Percentiles rank a stretch among this genome's conserved stretches.
Conservation (phyloP, 108 stramenopile genomes). For the Cyclotella choctawhatcheeana region DNA sequence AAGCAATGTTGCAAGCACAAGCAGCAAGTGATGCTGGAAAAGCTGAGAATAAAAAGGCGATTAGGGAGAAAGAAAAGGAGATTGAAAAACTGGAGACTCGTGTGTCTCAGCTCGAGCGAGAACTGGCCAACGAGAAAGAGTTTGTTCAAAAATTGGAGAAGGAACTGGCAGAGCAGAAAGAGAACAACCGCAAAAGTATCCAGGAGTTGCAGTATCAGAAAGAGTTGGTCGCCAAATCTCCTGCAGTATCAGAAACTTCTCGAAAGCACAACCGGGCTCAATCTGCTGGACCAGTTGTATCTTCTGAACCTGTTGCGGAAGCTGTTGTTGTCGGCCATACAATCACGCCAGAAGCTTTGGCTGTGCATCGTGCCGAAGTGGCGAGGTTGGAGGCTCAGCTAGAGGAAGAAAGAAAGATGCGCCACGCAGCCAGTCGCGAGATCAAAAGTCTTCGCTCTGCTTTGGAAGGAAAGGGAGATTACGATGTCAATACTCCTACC, state of each 20-base stretch:
- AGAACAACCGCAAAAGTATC: slow-evolving; percentile 37
- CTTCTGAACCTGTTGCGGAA: slow-evolving; percentile 43
- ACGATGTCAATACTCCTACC: slow-evolving; percentile 61
- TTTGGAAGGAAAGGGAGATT: slow-evolving; percentile 71
- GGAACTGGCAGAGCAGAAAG: slow-evolving; percentile 57
- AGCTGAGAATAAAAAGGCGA: slow-evolving; percentile 56
- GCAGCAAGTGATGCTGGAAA: slow-evolving; percentile 74
- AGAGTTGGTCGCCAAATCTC: slow-evolving; percentile 31
- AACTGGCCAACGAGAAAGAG: slow-evolving; percentile 74
- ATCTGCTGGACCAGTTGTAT: slow-evolving; percentile 14
- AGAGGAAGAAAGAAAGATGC: slow-evolving; percentile 71
- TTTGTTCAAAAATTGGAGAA: slow-evolving; percentile 73
- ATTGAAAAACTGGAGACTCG: slow-evolving; percentile 77
- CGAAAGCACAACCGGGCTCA: slow-evolving; percentile 21
- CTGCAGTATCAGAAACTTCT: slow-evolving; percentile 31
- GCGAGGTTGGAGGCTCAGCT: slow-evolving; percentile 76
- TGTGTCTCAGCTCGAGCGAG: slow-evolving; percentile 73
- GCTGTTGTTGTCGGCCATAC: slow-evolving; percentile 61
- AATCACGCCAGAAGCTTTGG: slow-evolving; percentile 75
- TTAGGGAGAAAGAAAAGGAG: slow-evolving; percentile 72
- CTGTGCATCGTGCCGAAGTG: slow-evolving; percentile 69
- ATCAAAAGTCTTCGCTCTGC: slow-evolving; percentile 81
- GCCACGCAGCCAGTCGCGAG: slow-evolving; percentile 79
- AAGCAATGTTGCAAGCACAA: slow-evolving; percentile 89
- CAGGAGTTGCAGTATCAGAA: slow-evolving; percentile 45